Evolutionary conservation across 1,284 basidiomycete genomes (phyloP), one percentile per base, ranked within the genome.

Genomic region (Lentinus polychrous): DNA sequence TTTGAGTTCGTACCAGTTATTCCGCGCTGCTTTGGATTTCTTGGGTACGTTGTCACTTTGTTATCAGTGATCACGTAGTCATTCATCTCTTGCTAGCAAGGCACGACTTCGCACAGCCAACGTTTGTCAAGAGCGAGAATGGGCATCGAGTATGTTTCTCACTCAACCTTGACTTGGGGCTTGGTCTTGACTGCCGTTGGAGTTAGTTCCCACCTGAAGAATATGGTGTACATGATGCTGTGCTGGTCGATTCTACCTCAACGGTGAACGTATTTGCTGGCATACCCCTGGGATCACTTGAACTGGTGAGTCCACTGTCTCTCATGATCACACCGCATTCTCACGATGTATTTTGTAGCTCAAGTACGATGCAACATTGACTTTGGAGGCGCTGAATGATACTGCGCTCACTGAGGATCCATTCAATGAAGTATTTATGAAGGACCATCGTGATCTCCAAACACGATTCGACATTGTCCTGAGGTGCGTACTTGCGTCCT

Each of bases 1-100:
- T 1, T 65, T 93, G 57, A 92, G 88, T 55, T 90, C 87, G 32
- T 94, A 93, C 65, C 92, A 94, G 62, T 69, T 93, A 31, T 92
- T 94, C 66, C 80, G 86, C 52, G 89, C 86, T 42, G 81, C 81
- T 2, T 63, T 94, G 52, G 87, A 91, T 59, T 85, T 91, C 60
- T 63, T 94, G 23, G 75, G 86, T 89, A 57, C 53, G 79, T 64
- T 8, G n/a, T 27, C 18, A 24, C 39, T 38, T 24, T 15, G 4
- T 46, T 48, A 33, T 43, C 14, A 6, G n/a, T 8, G 36, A 32
- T 15, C 38, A 32, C 33, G 47, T 34, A 22, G 17, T 18, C 23
- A 33, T 41, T 45, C 51, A 43, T 8, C 20, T 41, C 38, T 40
- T 37, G 22, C 10, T 51, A 91, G 89, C 83, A 1, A 80, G 81